Base-by-base conservation (phyloP, 2,329 filamentous ascomycete genomes). In the Leptoxyphium fumago region DNA sequence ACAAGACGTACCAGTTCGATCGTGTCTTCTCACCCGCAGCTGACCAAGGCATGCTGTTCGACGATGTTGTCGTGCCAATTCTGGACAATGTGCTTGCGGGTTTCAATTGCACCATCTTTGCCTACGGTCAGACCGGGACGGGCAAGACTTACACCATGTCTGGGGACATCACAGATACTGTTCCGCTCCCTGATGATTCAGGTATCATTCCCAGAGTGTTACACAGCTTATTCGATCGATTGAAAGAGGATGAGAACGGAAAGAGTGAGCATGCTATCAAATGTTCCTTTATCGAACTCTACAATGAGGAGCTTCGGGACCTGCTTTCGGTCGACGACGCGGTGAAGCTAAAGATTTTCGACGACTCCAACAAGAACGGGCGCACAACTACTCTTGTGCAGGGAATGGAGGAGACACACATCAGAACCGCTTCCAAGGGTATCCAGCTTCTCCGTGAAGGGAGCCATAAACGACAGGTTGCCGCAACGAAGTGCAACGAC, bases 131-230 rank as follows among this genome's bases (percentile, higher is more conserved):
- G 63, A 98, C 91, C 0, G 91, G 91, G 39, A 98, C 91, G 0
- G 91, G 91, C 55, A 98, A 98, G 64, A 98, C 91, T 11, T 98
- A 98, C 64, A 98, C 91, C 18, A 98, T 98, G 91, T 94, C 89
- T 1, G 91, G 91, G 44, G 89, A 98, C 62, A 95, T 98, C 78
- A 84, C 76, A 11, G 84, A 95, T 54, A 85, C 87, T 32, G 86
- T 89, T 1, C 78, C 94, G 47, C 72, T 94, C 11, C 89, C 89
- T 1, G 91, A 96, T 59, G 82, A 80, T 34, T 91, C 93, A 26
- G 91, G 91, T 55, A 96, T 98, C 54, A 91, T 98, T 49, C 93
- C 93, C 18, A 81, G 93, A 41, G 86, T 88, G 1, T 70, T 98
- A 0, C 82, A 95, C 56, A 77, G 83, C 0, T 73, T 98, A 0